phyloP scores from a whole-genome alignment of 176 grass and related monocot species.

The Carex parvula region DNA sequence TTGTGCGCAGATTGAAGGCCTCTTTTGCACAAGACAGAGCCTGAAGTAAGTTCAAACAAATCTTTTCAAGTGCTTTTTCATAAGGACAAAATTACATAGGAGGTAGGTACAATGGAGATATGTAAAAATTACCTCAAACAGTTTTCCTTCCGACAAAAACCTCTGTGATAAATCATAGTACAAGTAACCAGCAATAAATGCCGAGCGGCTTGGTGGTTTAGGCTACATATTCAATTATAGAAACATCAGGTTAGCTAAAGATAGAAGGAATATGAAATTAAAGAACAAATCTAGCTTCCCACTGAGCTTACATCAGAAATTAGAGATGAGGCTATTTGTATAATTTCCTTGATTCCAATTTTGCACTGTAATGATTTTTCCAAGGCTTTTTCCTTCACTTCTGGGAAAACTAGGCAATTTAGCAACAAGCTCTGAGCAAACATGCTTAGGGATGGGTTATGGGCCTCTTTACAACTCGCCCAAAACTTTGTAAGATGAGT shows the following conservation, averaged over 20 bases:
- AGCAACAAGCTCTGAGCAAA: slow-evolving; percentile 60
- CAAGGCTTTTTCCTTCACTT: slow-evolving; percentile 28
- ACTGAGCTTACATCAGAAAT: slow-evolving; percentile 56
- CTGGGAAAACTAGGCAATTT: slow-evolving; percentile 33
- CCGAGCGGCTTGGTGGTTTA: slow-evolving; percentile 37
- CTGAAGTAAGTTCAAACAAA: slow-evolving; percentile 35
- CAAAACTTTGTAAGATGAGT: slow-evolving; percentile 49
- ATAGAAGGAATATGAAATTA: neutral
- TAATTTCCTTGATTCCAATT: slow-evolving; percentile 42
- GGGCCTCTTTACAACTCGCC: slow-evolving; percentile 51
- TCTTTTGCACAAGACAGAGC: slow-evolving; percentile 70
- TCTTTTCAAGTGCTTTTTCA: no score
- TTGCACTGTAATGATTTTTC: slow-evolving; percentile 33
- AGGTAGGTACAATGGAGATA: neutral
- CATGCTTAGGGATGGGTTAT: slow-evolving; percentile 45
- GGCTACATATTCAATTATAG: slow-evolving; percentile 45
- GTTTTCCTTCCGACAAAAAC: slow-evolving; percentile 48
- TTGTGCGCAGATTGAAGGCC: slow-evolving; percentile 56
- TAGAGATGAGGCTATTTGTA: slow-evolving; percentile 49
- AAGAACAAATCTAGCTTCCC: neutral
- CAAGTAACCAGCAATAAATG: slow-evolving; percentile 56
- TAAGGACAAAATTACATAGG: neutral
- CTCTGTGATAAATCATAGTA: slow-evolving; percentile 88
- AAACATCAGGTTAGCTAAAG: slow-evolving; percentile 27
- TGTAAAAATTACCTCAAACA: slow-evolving; percentile 46